These are phyloP conservation scores for Nemania serpens DNA, from an alignment of 2,329 filamentous ascomycete species.

Conservation along the genomic window DNA sequence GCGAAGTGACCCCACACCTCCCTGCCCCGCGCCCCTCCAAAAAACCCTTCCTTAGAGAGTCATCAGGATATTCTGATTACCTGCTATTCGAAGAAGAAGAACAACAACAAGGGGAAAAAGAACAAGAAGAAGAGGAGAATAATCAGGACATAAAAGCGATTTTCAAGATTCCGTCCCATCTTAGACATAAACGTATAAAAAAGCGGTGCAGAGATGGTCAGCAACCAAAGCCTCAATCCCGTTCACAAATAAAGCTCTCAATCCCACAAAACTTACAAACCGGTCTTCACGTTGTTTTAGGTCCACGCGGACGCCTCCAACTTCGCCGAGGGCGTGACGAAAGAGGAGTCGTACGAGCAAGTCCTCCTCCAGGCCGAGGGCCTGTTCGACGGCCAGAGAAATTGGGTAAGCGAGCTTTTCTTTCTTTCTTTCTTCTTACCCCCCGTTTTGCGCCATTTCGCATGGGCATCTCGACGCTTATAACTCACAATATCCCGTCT, in stretches of 20 bases:
- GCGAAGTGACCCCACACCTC: too few relatives aligned
- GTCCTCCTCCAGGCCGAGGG: conserved; percentile 72
- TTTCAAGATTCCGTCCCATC: too few relatives aligned
- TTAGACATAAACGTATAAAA: background rate
- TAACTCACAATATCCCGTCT: conserved; percentile 22
- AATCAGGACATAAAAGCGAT: background rate
- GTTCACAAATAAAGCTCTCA: background rate
- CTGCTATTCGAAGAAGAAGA: too few relatives aligned
- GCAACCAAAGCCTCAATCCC: background rate
- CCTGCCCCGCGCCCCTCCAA: too few relatives aligned
- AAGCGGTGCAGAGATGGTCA: conserved; percentile 14
- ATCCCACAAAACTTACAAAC: background rate
- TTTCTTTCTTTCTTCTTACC: background rate
- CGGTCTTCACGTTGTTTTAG: conserved; percentile 44
- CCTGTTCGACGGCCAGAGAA: conserved; percentile 73
- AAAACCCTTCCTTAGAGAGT: too few relatives aligned
- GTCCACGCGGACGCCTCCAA: conserved; percentile 81
- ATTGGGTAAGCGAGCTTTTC: conserved; percentile 66
- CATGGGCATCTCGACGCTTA: background rate
- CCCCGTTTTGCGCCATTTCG: background rate
- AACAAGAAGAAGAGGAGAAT: too few relatives aligned
- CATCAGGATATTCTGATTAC: too few relatives aligned
- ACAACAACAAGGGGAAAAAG: too few relatives aligned
- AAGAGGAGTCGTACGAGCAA: conserved; percentile 74
- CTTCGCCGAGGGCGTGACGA: conserved; percentile 68